Evolutionary conservation across 148 eudicot species (phyloP), one percentile per base, ranked within the genome.

Genomic region (Vaccinium myrtillus): DNA sequence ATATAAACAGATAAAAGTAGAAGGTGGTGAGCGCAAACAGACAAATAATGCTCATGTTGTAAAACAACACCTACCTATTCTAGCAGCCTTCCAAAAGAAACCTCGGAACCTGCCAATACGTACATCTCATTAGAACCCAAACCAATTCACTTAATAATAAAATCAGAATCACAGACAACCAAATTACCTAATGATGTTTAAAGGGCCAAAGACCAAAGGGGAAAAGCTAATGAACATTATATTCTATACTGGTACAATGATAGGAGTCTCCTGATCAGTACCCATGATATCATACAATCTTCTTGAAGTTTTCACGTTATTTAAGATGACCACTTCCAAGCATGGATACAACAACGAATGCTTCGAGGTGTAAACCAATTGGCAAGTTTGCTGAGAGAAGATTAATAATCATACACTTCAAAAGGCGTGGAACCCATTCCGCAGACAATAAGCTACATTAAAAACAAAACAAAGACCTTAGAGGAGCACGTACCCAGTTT

Each of bases 81-180:
- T 92, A 82, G 98, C 98, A 56, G 98, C 98, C 93, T 94, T 96
- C 98, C 98, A 94, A 87, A 94, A 96, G 91, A 96, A 94, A 80
- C 98, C 99, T 81, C 99, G 93, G 84, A 96, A 96, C 86, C 98
- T 94, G 97, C 87, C 89, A 89, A 18, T 5, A 27, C 21, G 18
- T 69, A 69, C 2, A 16, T 11, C 36, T 27, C 74, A 27, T 75
- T 19, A 75, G 78, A 75, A 75, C 46, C 51, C 78, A 75, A 75
- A 75, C 23, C 51, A 18, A 75, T 75, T 43, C 25, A 30, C 65
- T 53, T 55, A 16, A 7, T 16, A 14, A 16, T 12, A 65, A 23
- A 63, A 46, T 39, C 14, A 65, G 11, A 63, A 46, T 39, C 14
- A 48, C 32, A 48, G 8, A 81, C 23, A 80, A 58, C 48, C 15